phyloP scores from a whole-genome alignment of 352 stramenopile genomes.

The Pythium dissimile region DNA sequence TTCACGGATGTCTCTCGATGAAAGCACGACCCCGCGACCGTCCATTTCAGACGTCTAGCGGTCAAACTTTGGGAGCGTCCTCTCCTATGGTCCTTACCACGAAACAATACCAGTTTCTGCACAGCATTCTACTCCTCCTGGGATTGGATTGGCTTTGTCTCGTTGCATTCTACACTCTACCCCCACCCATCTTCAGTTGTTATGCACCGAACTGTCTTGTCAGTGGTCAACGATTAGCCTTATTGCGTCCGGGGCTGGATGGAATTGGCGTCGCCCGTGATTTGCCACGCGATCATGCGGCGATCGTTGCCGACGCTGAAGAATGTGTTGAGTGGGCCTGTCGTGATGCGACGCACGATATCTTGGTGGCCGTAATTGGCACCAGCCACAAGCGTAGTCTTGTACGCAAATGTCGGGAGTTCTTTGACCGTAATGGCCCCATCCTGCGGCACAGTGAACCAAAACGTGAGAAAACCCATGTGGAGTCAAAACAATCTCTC shows the following conservation, averaged over 20 bases:
- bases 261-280: conserved; percentile 66
- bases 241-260: conserved; percentile 40
- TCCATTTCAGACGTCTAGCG: not conserved
- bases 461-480: not conserved
- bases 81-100: not conserved
- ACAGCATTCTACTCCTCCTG: no score
- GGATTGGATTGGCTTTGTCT: no score
- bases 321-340: conserved; percentile 75
- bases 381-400: conserved; percentile 55
- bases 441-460: conserved; percentile 36
- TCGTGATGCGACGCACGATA: conserved; percentile 71
- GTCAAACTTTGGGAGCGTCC: no score
- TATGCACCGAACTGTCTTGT: no score
- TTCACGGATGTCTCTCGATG: conserved; percentile 21
- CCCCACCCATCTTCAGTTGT: no score
- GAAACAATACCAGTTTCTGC: conserved; percentile 10
- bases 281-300: conserved; percentile 85
- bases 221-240: not conserved
- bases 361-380: conserved; percentile 73
- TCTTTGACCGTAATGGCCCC: conserved; percentile 82
- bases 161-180: no score
- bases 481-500: not conserved
- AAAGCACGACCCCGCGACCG: conserved; percentile 4
- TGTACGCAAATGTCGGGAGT: conserved; percentile 82
- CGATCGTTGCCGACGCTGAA: conserved; percentile 77